Conservation (phyloP, 768 basidiomycete genomes). For the Rickenella mellea region DNA sequence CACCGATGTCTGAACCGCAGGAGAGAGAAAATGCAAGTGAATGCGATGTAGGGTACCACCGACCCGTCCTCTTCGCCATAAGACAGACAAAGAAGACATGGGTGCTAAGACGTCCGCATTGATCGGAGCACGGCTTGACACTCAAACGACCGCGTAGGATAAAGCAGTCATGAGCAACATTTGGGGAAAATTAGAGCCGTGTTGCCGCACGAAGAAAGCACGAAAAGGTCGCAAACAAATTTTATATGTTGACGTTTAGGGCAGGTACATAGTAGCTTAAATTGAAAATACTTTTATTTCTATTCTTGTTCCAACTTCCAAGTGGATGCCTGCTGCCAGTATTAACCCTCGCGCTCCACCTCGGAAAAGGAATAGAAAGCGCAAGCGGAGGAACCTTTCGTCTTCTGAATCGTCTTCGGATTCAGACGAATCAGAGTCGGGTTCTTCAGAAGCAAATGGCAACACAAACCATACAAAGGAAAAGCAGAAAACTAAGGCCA, state of each 20-base stretch:
- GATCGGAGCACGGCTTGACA: slow-evolving; percentile 79
- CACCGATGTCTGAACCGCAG: too few relatives aligned
- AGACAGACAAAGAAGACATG: slow-evolving; percentile 39
- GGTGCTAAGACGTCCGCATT: slow-evolving; percentile 78
- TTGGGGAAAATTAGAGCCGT: slow-evolving; percentile 67
- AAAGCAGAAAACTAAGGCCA: too few relatives aligned
- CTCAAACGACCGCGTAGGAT: slow-evolving; percentile 70
- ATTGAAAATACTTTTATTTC: too few relatives aligned
- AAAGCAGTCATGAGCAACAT: slow-evolving; percentile 81
- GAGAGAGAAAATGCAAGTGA: too few relatives aligned
- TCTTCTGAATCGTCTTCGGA: not conserved
- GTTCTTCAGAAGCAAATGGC: not conserved
- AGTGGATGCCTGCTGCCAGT: too few relatives aligned
- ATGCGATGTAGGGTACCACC: too few relatives aligned
- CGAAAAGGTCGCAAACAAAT: too few relatives aligned
- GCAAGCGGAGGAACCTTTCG: not conserved
- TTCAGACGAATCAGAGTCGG: not conserved
- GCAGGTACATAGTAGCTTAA: too few relatives aligned
- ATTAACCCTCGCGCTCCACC: too few relatives aligned
- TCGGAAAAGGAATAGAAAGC: not conserved
- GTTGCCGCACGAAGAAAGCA: slow-evolving; percentile 72
- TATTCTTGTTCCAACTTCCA: too few relatives aligned
- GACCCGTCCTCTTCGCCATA: slow-evolving; percentile 52
- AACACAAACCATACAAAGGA: too few relatives aligned
- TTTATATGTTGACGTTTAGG: too few relatives aligned